These are phyloP conservation scores for Oryza longistaminata DNA, from an alignment of 176 grass and related monocot genomes.

Conservation along the genomic window DNA sequence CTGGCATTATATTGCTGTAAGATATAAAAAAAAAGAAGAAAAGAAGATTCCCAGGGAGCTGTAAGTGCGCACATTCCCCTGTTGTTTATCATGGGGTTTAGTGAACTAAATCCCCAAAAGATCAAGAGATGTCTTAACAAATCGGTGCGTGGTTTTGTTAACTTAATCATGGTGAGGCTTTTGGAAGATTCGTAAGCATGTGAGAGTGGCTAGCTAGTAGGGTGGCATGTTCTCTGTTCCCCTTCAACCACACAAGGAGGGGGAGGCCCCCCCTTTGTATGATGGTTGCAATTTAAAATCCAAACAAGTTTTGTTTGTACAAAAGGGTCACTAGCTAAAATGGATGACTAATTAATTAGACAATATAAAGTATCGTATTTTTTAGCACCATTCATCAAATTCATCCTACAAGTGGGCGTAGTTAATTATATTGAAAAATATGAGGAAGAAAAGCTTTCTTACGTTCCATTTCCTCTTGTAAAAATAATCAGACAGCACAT, in stretches of 20 bases:
- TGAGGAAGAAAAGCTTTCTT: neutral
- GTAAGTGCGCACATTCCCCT: conserved; percentile 16
- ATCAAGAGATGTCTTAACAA: conserved; percentile 13
- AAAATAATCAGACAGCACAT: neutral
- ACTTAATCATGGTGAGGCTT: conserved; percentile 15
- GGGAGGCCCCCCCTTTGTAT: neutral
- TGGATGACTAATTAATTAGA: no score
- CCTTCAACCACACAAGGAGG: conserved; percentile 40
- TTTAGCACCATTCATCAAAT: neutral
- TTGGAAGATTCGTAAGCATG: conserved; percentile 35
- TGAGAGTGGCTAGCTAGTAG: conserved; percentile 25
- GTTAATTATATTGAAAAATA: neutral
- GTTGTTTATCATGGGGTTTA: neutral
- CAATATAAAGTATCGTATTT: no score
- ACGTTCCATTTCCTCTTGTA: neutral
- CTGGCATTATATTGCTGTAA: neutral
- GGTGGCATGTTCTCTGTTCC: conserved; percentile 46
- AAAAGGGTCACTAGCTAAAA: neutral
- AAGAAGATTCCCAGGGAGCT: conserved; percentile 10
- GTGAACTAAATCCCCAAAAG: conserved; percentile 1
- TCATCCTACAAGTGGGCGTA: neutral
- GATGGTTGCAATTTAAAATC: neutral
- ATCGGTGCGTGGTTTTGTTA: conserved; percentile 26
- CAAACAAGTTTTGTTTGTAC: neutral
- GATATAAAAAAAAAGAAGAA: neutral